These are phyloP conservation scores for Nothophoma quercina DNA, from an alignment of 2,329 filamentous ascomycete species.

Conservation along the genomic window DNA sequence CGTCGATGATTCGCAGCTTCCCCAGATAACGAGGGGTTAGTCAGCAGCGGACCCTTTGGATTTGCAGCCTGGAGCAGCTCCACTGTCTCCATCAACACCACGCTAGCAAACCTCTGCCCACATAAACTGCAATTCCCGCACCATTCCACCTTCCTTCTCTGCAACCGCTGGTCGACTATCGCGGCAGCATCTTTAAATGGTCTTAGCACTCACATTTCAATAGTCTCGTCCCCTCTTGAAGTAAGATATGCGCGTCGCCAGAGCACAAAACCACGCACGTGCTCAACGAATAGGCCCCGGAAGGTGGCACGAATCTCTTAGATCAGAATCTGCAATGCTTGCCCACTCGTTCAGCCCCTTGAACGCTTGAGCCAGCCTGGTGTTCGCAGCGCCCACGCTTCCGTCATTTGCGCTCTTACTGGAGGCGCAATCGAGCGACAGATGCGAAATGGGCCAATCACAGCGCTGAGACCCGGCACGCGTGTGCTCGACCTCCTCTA, in stretches of 20 bases:
- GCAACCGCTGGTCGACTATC: not conserved
- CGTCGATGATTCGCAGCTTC: not conserved
- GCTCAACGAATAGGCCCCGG: conserved; percentile 16
- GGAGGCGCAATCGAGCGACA: conserved; percentile 27
- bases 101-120: conserved; percentile 6
- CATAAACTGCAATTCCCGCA: conserved; percentile 1
- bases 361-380: conserved; percentile 20
- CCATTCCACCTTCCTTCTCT: not conserved
- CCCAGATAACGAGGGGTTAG: conserved; percentile 6
- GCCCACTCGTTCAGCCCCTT: conserved; percentile 27
- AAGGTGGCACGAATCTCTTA: conserved; percentile 9
- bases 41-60: conserved; percentile 2
- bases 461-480: conserved; percentile 16
- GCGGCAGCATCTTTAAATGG: conserved; percentile 3
- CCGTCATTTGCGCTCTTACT: conserved; percentile 34
- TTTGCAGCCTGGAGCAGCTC: not conserved
- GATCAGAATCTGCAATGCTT: too few relatives aligned
- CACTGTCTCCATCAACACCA: conserved; percentile 16
- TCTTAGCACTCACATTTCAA: conserved; percentile 3
- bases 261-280: conserved; percentile 16
- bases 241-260: not conserved
- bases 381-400: conserved; percentile 34
- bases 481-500: conserved; percentile 27
- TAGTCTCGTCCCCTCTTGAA: not conserved
- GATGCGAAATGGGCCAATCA: conserved; percentile 31